phyloP scores from a whole-genome alignment of 179 eudicot species.

The Sideroxylon spinosum region DNA sequence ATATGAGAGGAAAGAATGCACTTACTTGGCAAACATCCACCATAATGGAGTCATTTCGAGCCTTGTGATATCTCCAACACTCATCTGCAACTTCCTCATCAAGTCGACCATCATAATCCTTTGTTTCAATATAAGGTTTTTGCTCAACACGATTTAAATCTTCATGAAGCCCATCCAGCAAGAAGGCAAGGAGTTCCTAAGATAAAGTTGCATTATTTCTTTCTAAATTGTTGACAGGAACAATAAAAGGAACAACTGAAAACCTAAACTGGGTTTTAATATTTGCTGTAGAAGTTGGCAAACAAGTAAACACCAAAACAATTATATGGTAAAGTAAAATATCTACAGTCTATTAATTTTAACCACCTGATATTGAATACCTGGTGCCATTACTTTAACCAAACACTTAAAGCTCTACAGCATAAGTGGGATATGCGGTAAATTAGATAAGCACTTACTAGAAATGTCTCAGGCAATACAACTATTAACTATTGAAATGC shows the following conservation, averaged over 20 bases:
- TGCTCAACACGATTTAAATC: slow-evolving; percentile 94
- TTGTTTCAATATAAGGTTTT: slow-evolving; percentile 87
- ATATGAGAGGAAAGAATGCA: not conserved
- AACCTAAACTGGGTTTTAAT: not conserved
- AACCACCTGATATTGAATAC: not conserved
- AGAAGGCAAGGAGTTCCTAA: slow-evolving; percentile 97
- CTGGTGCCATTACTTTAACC: too few species aligned
- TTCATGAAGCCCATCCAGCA: slow-evolving; percentile 98
- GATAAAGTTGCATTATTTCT: slow-evolving; percentile 18
- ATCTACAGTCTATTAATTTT: not conserved
- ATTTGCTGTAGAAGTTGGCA: not conserved
- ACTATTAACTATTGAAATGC: not conserved
- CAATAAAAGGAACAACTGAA: not conserved
- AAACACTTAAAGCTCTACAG: too few species aligned
- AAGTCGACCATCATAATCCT: slow-evolving; percentile 77
- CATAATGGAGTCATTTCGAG: slow-evolving; percentile 88
- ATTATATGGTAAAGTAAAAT: not conserved
- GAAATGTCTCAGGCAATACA: not conserved
- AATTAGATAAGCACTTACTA: not conserved
- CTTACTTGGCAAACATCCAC: slow-evolving; percentile 92
- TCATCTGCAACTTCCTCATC: slow-evolving; percentile 96
- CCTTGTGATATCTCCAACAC: slow-evolving; percentile 90
- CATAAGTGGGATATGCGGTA: not conserved
- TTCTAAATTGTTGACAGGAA: not conserved
- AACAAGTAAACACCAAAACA: not conserved